A percentile compares a stretch with the other conserved stretches of the same genome.
Evolutionary conservation across 495 filamentous ascomycete genomes (phyloP).

Genomic region (Xylaria palmicola): DNA sequence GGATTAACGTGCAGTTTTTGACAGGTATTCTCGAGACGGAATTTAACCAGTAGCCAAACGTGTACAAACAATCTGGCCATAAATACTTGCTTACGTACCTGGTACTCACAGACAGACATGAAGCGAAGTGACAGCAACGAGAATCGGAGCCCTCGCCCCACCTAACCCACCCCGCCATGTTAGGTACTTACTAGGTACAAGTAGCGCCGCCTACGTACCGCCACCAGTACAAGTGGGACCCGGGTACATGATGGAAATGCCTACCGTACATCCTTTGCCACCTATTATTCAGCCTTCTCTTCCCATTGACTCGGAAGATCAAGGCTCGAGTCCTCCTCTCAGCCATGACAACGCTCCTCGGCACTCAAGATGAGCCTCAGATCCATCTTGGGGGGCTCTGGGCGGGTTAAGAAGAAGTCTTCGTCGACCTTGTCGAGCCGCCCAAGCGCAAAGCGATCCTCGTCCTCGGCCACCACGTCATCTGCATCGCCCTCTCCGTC

Average conservation of each 20-base stretch:
- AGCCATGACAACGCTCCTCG: slow-evolving; percentile 10
- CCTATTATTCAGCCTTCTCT: not conserved
- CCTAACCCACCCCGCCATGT: not conserved
- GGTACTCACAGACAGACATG: too few species aligned
- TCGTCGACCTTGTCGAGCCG: slow-evolving; percentile 10
- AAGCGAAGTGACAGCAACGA: too few species aligned
- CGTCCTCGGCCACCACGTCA: slow-evolving; percentile 31
- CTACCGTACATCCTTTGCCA: not conserved
- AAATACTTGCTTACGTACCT: too few species aligned
- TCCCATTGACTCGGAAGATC: not conserved
- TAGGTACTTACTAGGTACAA: too few species aligned
- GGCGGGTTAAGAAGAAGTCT: slow-evolving; percentile 38
- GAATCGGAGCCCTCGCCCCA: not conserved
- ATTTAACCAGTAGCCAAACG: too few species aligned
- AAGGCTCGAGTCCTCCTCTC: not conserved
- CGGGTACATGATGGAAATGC: too few species aligned
- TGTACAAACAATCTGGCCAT: too few species aligned
- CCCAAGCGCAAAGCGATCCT: slow-evolving; percentile 9
- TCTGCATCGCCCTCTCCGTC: slow-evolving; percentile 54
- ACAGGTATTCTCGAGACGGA: not conserved
- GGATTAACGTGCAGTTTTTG: not conserved
- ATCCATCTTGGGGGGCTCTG: slow-evolving; percentile 36
- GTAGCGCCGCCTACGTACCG: too few species aligned
- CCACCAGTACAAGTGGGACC: too few species aligned
- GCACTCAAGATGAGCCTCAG: slow-evolving; percentile 29